Conservation (phyloP, 1,284 basidiomycete species). For the Sporisorium iseilematis-ciliati region DNA sequence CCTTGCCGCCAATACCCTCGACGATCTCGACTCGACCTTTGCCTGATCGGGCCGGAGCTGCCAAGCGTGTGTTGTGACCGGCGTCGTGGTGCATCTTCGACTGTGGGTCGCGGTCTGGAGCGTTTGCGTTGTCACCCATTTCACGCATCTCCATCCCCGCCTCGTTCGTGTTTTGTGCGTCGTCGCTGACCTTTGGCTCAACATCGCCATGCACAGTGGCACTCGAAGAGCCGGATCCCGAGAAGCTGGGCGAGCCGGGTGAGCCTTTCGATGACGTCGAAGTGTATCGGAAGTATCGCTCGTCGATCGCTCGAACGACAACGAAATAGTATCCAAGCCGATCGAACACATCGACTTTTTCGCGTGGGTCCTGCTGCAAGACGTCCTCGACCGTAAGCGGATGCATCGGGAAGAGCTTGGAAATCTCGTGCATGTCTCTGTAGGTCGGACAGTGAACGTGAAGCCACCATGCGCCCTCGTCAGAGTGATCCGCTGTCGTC, state of each 20-base stretch:
- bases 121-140: conserved; percentile 7
- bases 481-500: conserved; percentile 7
- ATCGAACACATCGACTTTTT: conserved; percentile 91
- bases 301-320: conserved; percentile 84
- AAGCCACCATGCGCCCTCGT: conserved; percentile 81
- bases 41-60: conserved; percentile 36
- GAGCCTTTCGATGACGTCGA: conserved; percentile 59
- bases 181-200: conserved; percentile 22
- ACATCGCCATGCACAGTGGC: conserved; percentile 29
- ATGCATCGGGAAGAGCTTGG: conserved; percentile 90
- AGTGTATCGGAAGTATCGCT: conserved; percentile 75
- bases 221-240: conserved; percentile 20
- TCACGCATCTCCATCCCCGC: conserved; percentile 48
- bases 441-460: conserved; percentile 90
- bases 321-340: conserved; percentile 93
- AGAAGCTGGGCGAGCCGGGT: conserved; percentile 26
- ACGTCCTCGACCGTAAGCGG: conserved; percentile 96
- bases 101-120: neutral
- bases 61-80: conserved; percentile 25
- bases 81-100: neutral
- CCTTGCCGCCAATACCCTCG: conserved; percentile 74
- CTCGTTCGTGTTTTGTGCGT: conserved; percentile 2
- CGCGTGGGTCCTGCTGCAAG: conserved; percentile 90
- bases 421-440: conserved; percentile 87
- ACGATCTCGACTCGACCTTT: conserved; percentile 73